A percentile compares a stretch with the other conserved stretches of the same genome.
These are phyloP conservation scores for Rhizoctonia solani DNA, from an alignment of 1,284 basidiomycete species.

Conservation along the genomic window DNA sequence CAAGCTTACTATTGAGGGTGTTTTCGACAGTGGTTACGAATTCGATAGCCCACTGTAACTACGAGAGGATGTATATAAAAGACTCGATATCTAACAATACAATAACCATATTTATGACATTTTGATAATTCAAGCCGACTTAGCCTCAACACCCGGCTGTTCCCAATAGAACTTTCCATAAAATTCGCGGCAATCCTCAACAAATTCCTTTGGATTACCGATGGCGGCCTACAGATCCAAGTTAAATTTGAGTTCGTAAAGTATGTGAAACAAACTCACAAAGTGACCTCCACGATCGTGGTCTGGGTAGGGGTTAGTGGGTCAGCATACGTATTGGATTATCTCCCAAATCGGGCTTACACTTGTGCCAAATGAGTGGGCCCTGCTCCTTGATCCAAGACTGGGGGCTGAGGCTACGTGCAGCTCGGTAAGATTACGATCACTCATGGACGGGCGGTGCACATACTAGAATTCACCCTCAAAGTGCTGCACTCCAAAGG, in stretches of 20 bases:
- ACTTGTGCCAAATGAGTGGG: conserved; percentile 29
- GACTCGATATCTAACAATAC: neutral
- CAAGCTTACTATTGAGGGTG: conserved; percentile 21
- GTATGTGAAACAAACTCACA: neutral
- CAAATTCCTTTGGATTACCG: conserved; percentile 8
- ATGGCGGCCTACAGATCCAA: conserved; percentile 6
- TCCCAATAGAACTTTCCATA: conserved; percentile 32
- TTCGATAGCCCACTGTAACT: conserved; percentile 2
- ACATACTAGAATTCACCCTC: conserved; percentile 30
- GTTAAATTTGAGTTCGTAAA: neutral
- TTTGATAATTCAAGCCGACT: neutral
- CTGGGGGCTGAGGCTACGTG: conserved; percentile 11
- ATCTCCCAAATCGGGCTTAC: neutral
- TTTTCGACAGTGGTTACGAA: conserved; percentile 33
- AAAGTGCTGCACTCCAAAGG: conserved; percentile 30
- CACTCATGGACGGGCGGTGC: neutral
- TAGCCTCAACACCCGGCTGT: conserved; percentile 24
- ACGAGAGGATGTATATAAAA: neutral
- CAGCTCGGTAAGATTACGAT: neutral
- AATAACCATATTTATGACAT: neutral
- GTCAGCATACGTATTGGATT: too few species aligned
- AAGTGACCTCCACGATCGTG: conserved; percentile 31
- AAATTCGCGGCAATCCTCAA: conserved; percentile 29
- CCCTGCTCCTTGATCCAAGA: conserved; percentile 28
- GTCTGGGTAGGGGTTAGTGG: neutral